Evolutionary conservation across 208 protist species (phyloP), one percentile per base, ranked within the genome.

Genomic region (Crithidia acanthocephali): DNA sequence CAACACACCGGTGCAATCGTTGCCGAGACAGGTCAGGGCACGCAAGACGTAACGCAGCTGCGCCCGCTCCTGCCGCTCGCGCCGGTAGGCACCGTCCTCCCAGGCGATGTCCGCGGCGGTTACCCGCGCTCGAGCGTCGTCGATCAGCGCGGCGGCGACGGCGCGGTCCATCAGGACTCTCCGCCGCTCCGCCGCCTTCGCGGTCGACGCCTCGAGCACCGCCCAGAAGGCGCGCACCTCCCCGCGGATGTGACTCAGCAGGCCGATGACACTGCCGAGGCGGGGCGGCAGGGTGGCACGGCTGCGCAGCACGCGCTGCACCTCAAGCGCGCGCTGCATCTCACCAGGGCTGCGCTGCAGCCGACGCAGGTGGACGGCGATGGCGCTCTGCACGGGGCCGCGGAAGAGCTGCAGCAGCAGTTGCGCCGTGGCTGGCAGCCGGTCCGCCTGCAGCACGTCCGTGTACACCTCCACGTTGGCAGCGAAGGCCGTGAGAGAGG

Each of bases 401-500:
- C 76, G 57, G 30, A 84, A 64, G 11, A 56, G 57, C 25, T 65
- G 57, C 27, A 67, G 61, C 33, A 88, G 53, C 20, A 88, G 60
- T n/a, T 48, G 61, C 13, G 56, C n/a, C 22, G 68, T 79, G 15
- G 61, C 57, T 0, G 83, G 79, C 5, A 66, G 73, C 0, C 80
- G 71, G 18, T 65, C 37, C 16, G 50, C 63, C 9, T 63, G 52
- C 22, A 83, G 20, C 6, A 55, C 25, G 22, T 78, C 72, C 57
- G 74, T 52, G 37, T 76, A 58, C 22, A 75, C 78, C 20, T 70
- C 53, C 25, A 61, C 45, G 40, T 53, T 82, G 25, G 67, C 15
- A 9, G 58, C 59, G n/a, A 77, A 30, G 56, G 30, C 47, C 13
- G 70, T 65, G 42, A 78, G 48, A 5, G 83, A 81, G 33, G 83